phyloP scores from a whole-genome alignment of 2,329 filamentous ascomycete species.

The Pseudofabraea citricarpa region DNA sequence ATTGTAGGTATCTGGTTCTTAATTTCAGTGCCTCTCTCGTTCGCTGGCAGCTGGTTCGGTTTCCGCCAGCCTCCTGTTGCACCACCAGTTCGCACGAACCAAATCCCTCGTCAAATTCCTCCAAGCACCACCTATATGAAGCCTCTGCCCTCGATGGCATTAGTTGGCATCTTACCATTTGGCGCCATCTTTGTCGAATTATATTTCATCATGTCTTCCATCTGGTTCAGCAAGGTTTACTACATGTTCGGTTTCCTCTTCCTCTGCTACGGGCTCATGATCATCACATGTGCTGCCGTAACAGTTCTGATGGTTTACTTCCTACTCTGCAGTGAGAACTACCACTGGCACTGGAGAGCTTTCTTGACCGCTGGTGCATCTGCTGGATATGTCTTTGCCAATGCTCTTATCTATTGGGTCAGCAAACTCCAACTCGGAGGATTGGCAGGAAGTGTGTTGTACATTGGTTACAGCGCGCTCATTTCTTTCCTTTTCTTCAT shows the following conservation, averaged over 20 bases:
- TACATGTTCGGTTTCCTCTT: slow-evolving; percentile 99
- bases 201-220: slow-evolving; percentile 98
- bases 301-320: slow-evolving; percentile 96
- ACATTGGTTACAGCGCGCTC: slow-evolving; percentile 86
- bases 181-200: slow-evolving; percentile 97
- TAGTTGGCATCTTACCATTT: slow-evolving; percentile 90
- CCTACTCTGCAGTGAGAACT: slow-evolving; percentile 91
- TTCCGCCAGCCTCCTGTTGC: slow-evolving; percentile 72
- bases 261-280: slow-evolving; percentile 95
- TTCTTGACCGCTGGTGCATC: slow-evolving; percentile 90
- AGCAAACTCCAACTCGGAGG: slow-evolving; percentile 83
- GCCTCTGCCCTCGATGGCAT: slow-evolving; percentile 81
- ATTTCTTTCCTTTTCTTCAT: slow-evolving; percentile 91
- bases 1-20: slow-evolving; percentile 94
- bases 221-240: slow-evolving; percentile 98
- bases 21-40: slow-evolving; percentile 87
- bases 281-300: slow-evolving; percentile 87
- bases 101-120: slow-evolving; percentile 95
- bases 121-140: slow-evolving; percentile 77
- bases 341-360: slow-evolving; percentile 97
- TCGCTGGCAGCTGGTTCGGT: slow-evolving; percentile 87
- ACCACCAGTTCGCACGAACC: slow-evolving; percentile 87
- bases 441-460: slow-evolving; percentile 81
- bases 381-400: slow-evolving; percentile 85
- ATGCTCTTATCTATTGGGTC: slow-evolving; percentile 86